These are phyloP conservation scores for Tetrahymena elliotti DNA, from an alignment of 73 alveolate species.

Conservation along the genomic window DNA sequence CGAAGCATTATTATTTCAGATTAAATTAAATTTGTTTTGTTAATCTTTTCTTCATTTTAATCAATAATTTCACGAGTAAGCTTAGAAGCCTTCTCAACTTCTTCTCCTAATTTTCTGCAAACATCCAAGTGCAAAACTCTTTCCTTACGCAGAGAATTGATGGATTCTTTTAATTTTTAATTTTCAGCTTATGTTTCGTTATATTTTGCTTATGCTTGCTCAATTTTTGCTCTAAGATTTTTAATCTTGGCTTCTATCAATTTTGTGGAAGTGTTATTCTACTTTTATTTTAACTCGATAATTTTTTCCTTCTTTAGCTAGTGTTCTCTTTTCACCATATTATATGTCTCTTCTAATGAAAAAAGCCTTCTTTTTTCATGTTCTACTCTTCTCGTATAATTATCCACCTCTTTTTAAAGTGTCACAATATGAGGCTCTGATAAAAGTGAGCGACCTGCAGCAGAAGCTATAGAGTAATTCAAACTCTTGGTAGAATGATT, in stretches of 20 bases:
- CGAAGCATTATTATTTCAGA: conserved; percentile 54
- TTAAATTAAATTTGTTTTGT: conserved; percentile 52
- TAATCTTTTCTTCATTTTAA: conserved; percentile 47
- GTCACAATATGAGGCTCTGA: conserved; percentile 21
- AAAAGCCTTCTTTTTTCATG: conserved; percentile 19
- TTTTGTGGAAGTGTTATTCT: conserved; percentile 20
- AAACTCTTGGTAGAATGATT: not conserved
- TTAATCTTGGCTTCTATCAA: conserved; percentile 47
- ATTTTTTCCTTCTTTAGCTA: not conserved
- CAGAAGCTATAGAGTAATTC: not conserved
- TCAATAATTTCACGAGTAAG: conserved; percentile 27
- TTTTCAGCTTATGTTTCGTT: conserved; percentile 66
- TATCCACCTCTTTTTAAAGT: conserved; percentile 33
- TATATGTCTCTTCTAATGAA: conserved; percentile 19
- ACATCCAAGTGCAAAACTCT: conserved; percentile 39
- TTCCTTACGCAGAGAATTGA: conserved; percentile 74
- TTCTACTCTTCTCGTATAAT: conserved; percentile 38
- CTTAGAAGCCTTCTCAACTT: conserved; percentile 28
- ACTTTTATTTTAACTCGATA: conserved; percentile 3
- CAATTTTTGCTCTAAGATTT: conserved; percentile 69
- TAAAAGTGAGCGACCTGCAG: not conserved
- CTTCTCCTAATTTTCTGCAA: conserved; percentile 36
- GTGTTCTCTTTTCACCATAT: conserved; percentile 18
- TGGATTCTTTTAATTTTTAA: conserved; percentile 47
- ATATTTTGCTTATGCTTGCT: conserved; percentile 55